These are phyloP conservation scores for Syzygium malaccense DNA, from an alignment of 441 rosid species.

Conservation along the genomic window DNA sequence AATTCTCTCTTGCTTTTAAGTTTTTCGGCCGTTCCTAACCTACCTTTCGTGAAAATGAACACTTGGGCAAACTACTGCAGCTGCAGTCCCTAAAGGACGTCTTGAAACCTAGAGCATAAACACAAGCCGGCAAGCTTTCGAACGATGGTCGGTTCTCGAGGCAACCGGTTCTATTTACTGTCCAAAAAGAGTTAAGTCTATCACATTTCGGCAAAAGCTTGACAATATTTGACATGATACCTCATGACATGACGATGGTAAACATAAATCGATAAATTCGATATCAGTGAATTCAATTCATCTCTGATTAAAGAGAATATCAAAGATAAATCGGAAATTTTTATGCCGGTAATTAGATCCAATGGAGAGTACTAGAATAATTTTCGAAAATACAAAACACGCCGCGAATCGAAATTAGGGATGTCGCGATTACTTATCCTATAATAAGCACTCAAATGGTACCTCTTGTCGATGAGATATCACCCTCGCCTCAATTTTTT, in stretches of 20 bases:
- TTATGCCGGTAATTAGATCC: background rate
- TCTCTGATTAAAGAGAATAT: background rate
- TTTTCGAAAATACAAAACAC: background rate
- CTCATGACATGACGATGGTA: fast-evolving
- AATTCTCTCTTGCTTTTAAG: background rate
- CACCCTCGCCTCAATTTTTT: background rate
- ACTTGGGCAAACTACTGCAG: background rate
- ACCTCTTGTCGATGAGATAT: background rate
- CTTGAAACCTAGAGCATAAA: background rate
- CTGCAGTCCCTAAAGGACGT: background rate
- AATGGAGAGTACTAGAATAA: background rate
- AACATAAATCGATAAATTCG: background rate
- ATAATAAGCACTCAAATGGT: background rate
- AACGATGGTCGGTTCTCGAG: background rate
- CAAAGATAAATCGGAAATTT: background rate
- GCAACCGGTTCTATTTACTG: background rate
- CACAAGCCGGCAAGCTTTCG: background rate
- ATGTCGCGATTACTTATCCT: background rate
- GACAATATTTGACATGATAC: fast-evolving
- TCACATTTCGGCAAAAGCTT: background rate
- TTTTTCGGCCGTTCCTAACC: background rate
- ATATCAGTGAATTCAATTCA: background rate
- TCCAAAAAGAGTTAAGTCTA: background rate
- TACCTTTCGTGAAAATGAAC: background rate
- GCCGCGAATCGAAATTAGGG: background rate